Percentiles rank a stretch among this genome's conserved stretches.
Conservation (phyloP, 2,329 filamentous ascomycete genomes). For the Cryphonectria parasitica region DNA sequence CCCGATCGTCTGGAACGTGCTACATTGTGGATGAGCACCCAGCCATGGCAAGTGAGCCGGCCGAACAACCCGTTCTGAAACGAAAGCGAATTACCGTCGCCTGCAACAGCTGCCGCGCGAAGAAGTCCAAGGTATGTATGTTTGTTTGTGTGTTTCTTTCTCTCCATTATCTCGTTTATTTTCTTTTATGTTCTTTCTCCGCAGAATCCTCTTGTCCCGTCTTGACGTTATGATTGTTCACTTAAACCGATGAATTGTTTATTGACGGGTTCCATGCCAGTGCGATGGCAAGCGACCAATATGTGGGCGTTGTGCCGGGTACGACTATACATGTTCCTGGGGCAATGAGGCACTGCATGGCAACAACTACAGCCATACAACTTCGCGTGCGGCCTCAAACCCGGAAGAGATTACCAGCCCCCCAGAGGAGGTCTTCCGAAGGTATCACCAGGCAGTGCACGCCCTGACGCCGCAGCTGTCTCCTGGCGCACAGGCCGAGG, state of each 20-base stretch:
- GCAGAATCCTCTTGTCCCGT: too few relatives aligned
- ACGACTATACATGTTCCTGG: conserved; percentile 32
- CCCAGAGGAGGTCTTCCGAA: neutral
- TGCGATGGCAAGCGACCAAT: conserved; percentile 32
- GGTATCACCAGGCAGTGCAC: conserved; percentile 11
- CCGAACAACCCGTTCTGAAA: neutral
- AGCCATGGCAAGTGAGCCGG: neutral
- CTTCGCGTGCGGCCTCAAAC: neutral
- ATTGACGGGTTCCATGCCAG: neutral
- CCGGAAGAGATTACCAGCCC: neutral
- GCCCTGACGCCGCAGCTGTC: conserved; percentile 7
- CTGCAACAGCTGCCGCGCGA: neutral
- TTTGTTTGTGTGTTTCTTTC: neutral
- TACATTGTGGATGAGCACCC: too few relatives aligned
- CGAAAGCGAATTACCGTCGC: neutral
- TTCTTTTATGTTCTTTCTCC: neutral
- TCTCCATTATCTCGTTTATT: too few relatives aligned
- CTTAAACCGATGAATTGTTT: neutral
- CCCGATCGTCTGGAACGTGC: too few relatives aligned
- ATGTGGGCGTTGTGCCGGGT: conserved; percentile 35
- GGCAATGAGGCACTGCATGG: neutral
- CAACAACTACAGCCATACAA: neutral
- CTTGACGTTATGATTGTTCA: too few relatives aligned
- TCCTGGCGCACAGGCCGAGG: conserved; percentile 4
- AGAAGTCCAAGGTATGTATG: conserved; percentile 13